A percentile compares a stretch with the other conserved stretches of the same genome.
Conservation (phyloP, 352 stramenopile genomes). For the Pythium dissimile region DNA sequence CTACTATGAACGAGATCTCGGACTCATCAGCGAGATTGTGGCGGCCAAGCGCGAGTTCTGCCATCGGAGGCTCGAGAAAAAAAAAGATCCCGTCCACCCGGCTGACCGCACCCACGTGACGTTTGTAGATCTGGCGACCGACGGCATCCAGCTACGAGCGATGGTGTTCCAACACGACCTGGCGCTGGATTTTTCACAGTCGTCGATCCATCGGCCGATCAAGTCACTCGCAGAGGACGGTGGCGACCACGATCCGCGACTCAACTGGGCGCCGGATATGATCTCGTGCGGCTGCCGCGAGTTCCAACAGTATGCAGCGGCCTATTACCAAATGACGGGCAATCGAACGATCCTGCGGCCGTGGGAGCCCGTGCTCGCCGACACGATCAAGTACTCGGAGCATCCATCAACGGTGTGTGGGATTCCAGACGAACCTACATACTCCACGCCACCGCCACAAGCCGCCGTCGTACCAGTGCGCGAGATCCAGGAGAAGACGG, state of each 20-base stretch:
- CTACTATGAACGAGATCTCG: constrained; percentile 8
- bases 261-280: constrained; percentile 2
- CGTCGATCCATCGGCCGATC: constrained; percentile 23
- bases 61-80: background rate
- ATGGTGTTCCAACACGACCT: constrained; percentile 43
- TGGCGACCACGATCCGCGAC: constrained; percentile 36
- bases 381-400: background rate
- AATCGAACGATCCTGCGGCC: constrained; percentile 6
- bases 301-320: background rate
- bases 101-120: constrained; percentile 9
- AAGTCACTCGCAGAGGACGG: constrained; percentile 26
- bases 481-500: constrained; percentile 2
- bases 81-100: background rate
- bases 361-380: constrained; percentile 4
- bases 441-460: background rate
- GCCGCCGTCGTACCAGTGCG: background rate
- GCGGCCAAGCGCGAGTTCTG: background rate
- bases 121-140: constrained; percentile 21
- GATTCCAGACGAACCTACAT: background rate
- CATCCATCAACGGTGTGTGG: constrained; percentile 8
- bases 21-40: background rate
- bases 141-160: constrained; percentile 11
- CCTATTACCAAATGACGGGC: background rate
- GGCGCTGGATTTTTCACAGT: constrained; percentile 37
- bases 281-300: constrained; percentile 15